Conservation (phyloP, 2,329 filamentous ascomycete species). For the Colletotrichum truncatum region DNA sequence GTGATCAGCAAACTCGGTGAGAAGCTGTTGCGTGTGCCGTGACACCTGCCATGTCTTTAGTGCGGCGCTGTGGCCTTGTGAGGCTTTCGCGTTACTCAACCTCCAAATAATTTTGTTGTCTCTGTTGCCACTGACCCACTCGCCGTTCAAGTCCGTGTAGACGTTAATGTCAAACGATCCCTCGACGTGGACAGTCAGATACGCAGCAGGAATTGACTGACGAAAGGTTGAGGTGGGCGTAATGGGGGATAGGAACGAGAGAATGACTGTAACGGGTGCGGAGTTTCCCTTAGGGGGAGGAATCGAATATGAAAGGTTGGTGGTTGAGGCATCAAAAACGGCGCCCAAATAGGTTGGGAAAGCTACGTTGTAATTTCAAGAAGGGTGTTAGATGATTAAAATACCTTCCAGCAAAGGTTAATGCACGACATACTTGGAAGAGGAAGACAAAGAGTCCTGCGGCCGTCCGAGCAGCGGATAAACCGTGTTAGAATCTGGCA, state of each 20-base stretch:
- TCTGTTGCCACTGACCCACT: slow-evolving; percentile 84
- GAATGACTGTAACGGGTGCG: slow-evolving; percentile 46
- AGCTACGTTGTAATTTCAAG: slow-evolving; percentile 45
- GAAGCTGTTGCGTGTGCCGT: slow-evolving; percentile 69
- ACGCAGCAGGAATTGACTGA: slow-evolving; percentile 84
- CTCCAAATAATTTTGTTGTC: slow-evolving; percentile 77
- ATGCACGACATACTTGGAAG: slow-evolving; percentile 35
- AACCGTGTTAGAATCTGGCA: slow-evolving; percentile 51
- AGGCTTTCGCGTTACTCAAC: slow-evolving; percentile 55
- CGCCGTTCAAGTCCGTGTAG: slow-evolving; percentile 76
- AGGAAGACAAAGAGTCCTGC: slow-evolving; percentile 54
- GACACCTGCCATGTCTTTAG: slow-evolving; percentile 75
- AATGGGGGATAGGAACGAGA: slow-evolving; percentile 77
- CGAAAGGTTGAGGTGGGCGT: slow-evolving; percentile 83
- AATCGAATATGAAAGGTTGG: slow-evolving; percentile 58
- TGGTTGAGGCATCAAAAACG: slow-evolving; percentile 59
- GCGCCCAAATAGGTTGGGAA: slow-evolving; percentile 54
- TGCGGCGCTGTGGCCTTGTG: slow-evolving; percentile 43
- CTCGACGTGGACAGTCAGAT: slow-evolving; percentile 75
- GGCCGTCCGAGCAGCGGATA: slow-evolving; percentile 62
- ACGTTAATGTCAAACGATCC: slow-evolving; percentile 72
- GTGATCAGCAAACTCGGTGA: slow-evolving; percentile 78
- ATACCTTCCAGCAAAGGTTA: background rate
- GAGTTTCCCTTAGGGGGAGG: slow-evolving; percentile 37
- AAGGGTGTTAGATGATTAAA: slow-evolving; percentile 1